Evolutionary conservation across 352 stramenopile genomes (phyloP).

Genomic region (Pythium sukuiense): DNA sequence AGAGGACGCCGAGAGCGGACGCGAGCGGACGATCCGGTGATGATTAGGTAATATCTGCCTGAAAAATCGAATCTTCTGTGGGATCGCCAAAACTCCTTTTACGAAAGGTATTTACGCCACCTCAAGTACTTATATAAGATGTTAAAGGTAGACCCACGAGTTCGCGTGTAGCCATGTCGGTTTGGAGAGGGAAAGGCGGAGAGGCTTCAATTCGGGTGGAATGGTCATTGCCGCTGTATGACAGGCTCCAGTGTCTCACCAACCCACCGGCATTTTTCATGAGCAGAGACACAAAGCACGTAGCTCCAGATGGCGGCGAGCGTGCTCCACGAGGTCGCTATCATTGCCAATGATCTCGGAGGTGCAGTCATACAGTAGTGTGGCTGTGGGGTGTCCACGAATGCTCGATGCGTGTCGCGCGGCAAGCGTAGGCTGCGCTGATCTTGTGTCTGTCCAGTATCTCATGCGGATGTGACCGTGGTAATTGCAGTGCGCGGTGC

Average conservation of each 20-base stretch:
- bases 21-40: slow-evolving; percentile 8
- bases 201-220: slow-evolving; percentile 8
- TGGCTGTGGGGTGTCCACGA: not conserved
- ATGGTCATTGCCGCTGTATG: slow-evolving; percentile 3
- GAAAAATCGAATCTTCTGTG: slow-evolving; percentile 5
- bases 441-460: not conserved
- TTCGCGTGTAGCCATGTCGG: slow-evolving; percentile 17
- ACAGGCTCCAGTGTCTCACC: not conserved
- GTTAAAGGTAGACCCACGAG: slow-evolving; percentile 11
- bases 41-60: slow-evolving; percentile 16
- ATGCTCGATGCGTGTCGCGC: not conserved
- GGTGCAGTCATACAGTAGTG: not conserved
- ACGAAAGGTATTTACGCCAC: slow-evolving; percentile 20
- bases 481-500: not conserved
- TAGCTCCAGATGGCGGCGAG: not conserved
- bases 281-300: not conserved
- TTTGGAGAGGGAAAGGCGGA: not conserved
- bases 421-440: not conserved
- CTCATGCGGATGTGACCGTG: not conserved
- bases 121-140: slow-evolving; percentile 10
- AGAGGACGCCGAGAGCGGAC: slow-evolving; percentile 8
- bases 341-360: not conserved
- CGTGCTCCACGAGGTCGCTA: not conserved
- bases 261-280: not conserved
- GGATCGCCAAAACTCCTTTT: slow-evolving; percentile 17